Evolutionary conservation across 192 early-diverging fungal species (phyloP).

Genomic region (Gamsiella multidivaricata): DNA sequence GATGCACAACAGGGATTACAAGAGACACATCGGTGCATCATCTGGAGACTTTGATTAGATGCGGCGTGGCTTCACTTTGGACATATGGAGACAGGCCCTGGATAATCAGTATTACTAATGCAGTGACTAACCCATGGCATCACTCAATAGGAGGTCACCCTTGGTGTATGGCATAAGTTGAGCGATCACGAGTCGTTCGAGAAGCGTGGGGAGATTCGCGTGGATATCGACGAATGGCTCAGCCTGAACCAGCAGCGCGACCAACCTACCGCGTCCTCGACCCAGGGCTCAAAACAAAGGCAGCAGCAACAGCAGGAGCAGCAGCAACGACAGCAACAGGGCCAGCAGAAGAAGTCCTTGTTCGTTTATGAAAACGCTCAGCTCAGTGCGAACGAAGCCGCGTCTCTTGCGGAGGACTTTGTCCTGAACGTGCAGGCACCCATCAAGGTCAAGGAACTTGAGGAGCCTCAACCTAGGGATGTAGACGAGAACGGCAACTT

Average conservation of each 20-base stretch:
- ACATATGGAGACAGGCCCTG: too few species aligned
- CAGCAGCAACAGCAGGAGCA: constrained; percentile 13
- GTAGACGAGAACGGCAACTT: constrained; percentile 14
- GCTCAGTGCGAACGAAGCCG: neutral
- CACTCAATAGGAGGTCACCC: constrained; percentile 39
- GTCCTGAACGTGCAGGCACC: constrained; percentile 39
- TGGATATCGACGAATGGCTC: constrained; percentile 34
- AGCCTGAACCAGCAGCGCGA: constrained; percentile 2
- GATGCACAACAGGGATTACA: too few species aligned
- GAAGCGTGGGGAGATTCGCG: constrained; percentile 48
- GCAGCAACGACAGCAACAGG: constrained; percentile 13
- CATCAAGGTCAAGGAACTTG: constrained; percentile 4
- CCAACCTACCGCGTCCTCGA: constrained; percentile 4
- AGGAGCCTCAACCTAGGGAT: neutral
- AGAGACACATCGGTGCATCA: neutral
- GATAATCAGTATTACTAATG: neutral
- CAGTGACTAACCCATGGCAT: neutral
- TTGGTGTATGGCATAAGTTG: constrained; percentile 50
- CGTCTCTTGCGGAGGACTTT: constrained; percentile 27
- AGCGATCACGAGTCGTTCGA: constrained; percentile 51
- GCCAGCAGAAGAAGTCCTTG: neutral
- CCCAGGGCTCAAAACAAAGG: constrained; percentile 4
- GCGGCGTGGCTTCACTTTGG: too few species aligned
- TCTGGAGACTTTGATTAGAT: neutral
- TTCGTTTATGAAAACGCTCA: constrained; percentile 23